phyloP scores from a whole-genome alignment of 2,329 filamentous ascomycete genomes.

The Leptodontidium sp. region DNA sequence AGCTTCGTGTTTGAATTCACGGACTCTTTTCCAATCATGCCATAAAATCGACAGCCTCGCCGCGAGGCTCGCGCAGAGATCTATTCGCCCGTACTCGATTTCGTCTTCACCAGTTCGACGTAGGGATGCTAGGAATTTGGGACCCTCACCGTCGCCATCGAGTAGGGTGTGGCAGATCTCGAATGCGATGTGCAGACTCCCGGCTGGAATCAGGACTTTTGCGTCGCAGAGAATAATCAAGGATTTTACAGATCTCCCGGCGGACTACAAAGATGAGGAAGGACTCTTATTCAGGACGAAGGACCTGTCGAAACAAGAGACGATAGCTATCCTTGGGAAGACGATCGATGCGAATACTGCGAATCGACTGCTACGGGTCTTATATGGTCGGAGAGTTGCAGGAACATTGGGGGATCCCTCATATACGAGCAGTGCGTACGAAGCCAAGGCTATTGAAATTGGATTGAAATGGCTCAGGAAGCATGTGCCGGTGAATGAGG shows the following conservation, averaged over 20 bases:
- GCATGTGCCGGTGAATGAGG: constrained; percentile 64
- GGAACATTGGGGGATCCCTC: constrained; percentile 69
- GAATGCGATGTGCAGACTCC: constrained; percentile 15
- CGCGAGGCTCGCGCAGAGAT: constrained; percentile 36
- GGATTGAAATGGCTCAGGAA: constrained; percentile 65
- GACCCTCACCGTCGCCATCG: not conserved
- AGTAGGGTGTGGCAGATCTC: constrained; percentile 15
- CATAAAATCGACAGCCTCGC: constrained; percentile 39
- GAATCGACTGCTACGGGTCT: constrained; percentile 63
- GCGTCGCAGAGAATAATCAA: constrained; percentile 49
- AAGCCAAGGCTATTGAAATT: constrained; percentile 50
- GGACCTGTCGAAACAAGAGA: constrained; percentile 59
- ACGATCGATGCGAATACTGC: constrained; percentile 54
- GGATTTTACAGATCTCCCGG: constrained; percentile 66
- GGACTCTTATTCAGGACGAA: constrained; percentile 62
- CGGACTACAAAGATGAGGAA: constrained; percentile 60
- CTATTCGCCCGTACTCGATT: constrained; percentile 33
- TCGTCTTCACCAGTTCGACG: constrained; percentile 4
- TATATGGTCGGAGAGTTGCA: constrained; percentile 70
- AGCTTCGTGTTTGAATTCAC: constrained; percentile 37
- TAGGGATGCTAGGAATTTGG: not conserved
- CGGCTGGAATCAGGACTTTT: constrained; percentile 30
- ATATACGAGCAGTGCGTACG: constrained; percentile 45
- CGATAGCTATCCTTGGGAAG: constrained; percentile 58
- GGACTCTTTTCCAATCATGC: constrained; percentile 37